Percentiles rank a stretch among this genome's conserved stretches.
These are phyloP conservation scores for Vanilla planifolia DNA, from an alignment of 106 monocot species.

Conservation along the genomic window DNA sequence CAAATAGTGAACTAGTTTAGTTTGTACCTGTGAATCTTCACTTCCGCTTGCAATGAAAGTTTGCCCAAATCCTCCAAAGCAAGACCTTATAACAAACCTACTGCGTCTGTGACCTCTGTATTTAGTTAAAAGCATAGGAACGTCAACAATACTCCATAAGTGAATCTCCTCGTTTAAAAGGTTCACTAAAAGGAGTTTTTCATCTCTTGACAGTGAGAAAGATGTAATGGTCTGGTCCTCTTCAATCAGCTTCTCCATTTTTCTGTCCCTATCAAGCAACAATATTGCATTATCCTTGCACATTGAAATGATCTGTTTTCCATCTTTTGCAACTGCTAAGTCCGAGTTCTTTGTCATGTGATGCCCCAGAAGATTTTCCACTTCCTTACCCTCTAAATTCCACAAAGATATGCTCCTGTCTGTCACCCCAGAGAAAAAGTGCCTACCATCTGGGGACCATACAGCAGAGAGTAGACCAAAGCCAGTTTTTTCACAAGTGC, in stretches of 20 bases:
- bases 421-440: conserved; percentile 43
- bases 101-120: conserved; percentile 70
- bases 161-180: conserved; percentile 76
- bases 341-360: conserved; percentile 55
- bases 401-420: conserved; percentile 61
- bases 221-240: conserved; percentile 72
- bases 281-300: conserved; percentile 47
- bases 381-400: conserved; percentile 60
- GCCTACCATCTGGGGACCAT: conserved; percentile 73
- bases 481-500: conserved; percentile 50
- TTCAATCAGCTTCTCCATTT: conserved; percentile 46
- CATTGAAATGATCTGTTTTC: conserved; percentile 45
- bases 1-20: no score
- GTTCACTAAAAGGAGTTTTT: conserved; percentile 62
- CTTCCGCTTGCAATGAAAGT: conserved; percentile 88
- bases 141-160: conserved; percentile 60
- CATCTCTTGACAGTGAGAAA: conserved; percentile 78
- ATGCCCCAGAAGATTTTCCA: conserved; percentile 61
- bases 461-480: conserved; percentile 64
- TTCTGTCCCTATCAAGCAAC: conserved; percentile 53
- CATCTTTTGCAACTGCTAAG: conserved; percentile 57
- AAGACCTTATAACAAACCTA: conserved; percentile 74
- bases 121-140: conserved; percentile 39
- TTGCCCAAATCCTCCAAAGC: conserved; percentile 77
- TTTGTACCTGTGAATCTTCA: conserved; percentile 99